These are phyloP conservation scores for Arthroderma sp. DNA, from an alignment of 2,329 filamentous ascomycete genomes.

Conservation along the genomic window DNA sequence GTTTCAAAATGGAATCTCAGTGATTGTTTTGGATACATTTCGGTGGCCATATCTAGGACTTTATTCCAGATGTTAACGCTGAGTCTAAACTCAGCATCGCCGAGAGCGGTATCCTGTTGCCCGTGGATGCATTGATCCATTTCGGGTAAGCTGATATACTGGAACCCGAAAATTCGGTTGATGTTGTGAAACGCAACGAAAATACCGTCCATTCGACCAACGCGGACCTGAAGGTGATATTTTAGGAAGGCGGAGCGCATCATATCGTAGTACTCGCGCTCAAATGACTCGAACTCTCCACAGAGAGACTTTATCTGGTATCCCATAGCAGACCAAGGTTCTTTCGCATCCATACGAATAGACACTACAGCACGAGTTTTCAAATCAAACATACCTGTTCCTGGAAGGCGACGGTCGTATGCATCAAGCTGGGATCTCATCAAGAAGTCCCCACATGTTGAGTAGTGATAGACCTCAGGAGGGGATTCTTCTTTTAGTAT, in stretches of 20 bases:
- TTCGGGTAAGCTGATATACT: conserved; percentile 76
- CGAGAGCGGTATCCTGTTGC: conserved; percentile 51
- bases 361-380: conserved; percentile 89
- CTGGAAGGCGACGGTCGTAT: conserved; percentile 70
- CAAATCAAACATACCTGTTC: conserved; percentile 87
- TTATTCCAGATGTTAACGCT: conserved; percentile 71
- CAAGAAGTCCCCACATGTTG: conserved; percentile 72
- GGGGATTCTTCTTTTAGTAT: conserved; percentile 56
- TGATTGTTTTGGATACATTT: conserved; percentile 60
- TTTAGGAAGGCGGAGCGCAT: conserved; percentile 88
- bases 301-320: conserved; percentile 72
- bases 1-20: conserved; percentile 76
- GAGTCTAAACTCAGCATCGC: conserved; percentile 73
- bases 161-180: conserved; percentile 90
- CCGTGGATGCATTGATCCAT: conserved; percentile 90
- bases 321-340: conserved; percentile 62
- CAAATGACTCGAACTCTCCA: conserved; percentile 80
- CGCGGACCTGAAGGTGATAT: conserved; percentile 89
- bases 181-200: conserved; percentile 96
- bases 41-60: conserved; percentile 61
- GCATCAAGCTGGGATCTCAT: conserved; percentile 95
- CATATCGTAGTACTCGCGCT: conserved; percentile 95
- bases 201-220: conserved; percentile 97
- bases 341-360: conserved; percentile 71
- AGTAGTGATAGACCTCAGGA: conserved; percentile 77